These are phyloP conservation scores for Suillus subalutaceus DNA, from an alignment of 768 basidiomycete genomes.

Conservation along the genomic window DNA sequence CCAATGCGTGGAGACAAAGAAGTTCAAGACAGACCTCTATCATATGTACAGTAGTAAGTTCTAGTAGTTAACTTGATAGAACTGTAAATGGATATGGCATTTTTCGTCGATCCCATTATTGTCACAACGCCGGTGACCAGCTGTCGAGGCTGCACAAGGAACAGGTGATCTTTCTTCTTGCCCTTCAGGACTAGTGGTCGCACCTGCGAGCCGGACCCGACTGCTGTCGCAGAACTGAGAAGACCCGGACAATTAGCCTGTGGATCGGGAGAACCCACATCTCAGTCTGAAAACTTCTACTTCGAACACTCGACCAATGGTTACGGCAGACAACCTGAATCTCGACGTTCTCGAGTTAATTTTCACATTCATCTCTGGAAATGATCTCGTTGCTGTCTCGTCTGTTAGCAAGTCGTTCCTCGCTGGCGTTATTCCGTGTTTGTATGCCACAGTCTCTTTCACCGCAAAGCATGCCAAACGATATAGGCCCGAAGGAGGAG, in stretches of 20 bases:
- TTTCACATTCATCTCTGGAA: conserved; percentile 51
- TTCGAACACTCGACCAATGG: conserved; percentile 43
- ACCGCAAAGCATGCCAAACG: conserved; percentile 58
- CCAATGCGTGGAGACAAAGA: neutral
- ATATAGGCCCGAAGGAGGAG: conserved; percentile 34
- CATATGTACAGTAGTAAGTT: no score
- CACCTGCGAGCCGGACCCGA: neutral
- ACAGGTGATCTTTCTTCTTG: neutral
- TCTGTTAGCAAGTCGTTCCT: conserved; percentile 70
- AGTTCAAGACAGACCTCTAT: neutral
- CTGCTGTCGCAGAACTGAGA: neutral
- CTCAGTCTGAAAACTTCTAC: neutral
- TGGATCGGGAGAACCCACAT: neutral
- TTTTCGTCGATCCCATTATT: neutral
- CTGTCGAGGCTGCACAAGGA: neutral
- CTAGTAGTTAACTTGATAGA: neutral
- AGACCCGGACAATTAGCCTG: neutral
- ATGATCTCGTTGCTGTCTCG: conserved; percentile 60
- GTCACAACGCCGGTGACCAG: neutral
- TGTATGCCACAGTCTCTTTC: conserved; percentile 64
- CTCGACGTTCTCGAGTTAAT: conserved; percentile 76
- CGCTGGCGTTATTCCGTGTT: conserved; percentile 60
- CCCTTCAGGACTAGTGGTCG: no score
- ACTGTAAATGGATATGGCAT: neutral
- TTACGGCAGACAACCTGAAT: conserved; percentile 67